Base-by-base conservation (phyloP, 1,284 basidiomycete species). In the Inonotus obliquus region DNA sequence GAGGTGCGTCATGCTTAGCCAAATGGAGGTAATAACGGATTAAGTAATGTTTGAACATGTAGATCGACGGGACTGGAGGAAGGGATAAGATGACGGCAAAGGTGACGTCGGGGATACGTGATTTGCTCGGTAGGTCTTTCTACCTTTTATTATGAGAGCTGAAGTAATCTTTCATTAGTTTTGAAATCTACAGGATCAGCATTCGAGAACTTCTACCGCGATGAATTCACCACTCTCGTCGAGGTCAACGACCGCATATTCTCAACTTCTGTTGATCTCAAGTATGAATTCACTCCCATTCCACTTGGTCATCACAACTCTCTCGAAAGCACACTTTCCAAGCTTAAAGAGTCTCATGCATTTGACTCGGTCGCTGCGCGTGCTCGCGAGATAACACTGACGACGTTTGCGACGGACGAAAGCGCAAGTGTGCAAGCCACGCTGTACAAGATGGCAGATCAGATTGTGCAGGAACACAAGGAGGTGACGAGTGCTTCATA, bases 371-470 rank as follows among this genome's bases (percentile, higher is more conserved):
- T 91, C n/a, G 77, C 82, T 2, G 72, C 71, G 10, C 78, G 80
- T 5, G 89, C 87, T 53, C 81, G 86, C 62, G 74, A 76, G 48
- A 81, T 85, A 19, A 96, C 94, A 7, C 76, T 98, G 32, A 86
- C 92, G 65, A 77, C 88, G 1, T 98, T 98, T 72, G 92, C 94
- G 1, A 76, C 79, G 29, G 93, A 98, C 68, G 88, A 95, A 71
- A 94, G 92, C 69, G 94, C 92, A 7, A 91, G 88, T 68, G 96
- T 98, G 5, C 69, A 94, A 87, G 94, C 94, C 13, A 96, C 94
- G 51, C 78, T 96, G 62, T 97, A 89, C 82, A 91, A 90, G 74
- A 97, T 97, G 85, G 91, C 82, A 0, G 82, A 90, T 67, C 79
- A 80, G 5, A 81, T 97, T 64, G 76, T 96, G 32, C 73, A 74